Conservation (phyloP, 2,329 filamentous ascomycete species). For the Neoscytalidium dimidiatum region DNA sequence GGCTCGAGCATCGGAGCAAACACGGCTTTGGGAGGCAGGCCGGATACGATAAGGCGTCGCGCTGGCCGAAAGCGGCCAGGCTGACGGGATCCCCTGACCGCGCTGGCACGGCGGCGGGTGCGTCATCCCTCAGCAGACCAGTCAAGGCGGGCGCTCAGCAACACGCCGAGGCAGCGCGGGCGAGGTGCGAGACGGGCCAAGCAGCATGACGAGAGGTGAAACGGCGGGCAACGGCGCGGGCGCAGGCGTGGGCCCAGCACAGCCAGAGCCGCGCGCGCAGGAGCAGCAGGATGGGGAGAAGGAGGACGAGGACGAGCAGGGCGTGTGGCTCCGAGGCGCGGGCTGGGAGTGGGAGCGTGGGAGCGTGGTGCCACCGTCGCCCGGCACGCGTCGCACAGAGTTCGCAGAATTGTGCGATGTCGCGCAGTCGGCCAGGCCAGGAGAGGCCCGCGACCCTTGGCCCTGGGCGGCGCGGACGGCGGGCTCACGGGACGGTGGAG, state of each 20-base stretch:
- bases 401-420: conserved; percentile 8
- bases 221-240: conserved; percentile 7
- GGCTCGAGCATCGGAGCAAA: conserved; percentile 20
- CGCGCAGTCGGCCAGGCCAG: conserved; percentile 1
- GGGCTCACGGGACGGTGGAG: background rate
- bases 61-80: background rate
- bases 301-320: too few relatives aligned
- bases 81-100: conserved; percentile 15
- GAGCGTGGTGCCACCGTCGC: background rate
- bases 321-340: background rate
- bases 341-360: background rate
- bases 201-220: conserved; percentile 14
- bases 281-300: too few relatives aligned
- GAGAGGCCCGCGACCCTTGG: background rate
- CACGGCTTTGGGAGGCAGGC: conserved; percentile 18
- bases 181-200: background rate
- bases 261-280: background rate
- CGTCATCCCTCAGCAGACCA: conserved; percentile 15
- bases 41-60: conserved; percentile 16
- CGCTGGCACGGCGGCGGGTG: conserved; percentile 14
- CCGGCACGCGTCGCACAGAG: background rate
- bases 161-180: conserved; percentile 2
- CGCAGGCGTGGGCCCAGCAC: too few relatives aligned
- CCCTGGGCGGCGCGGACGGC: background rate
- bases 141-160: background rate